A percentile compares a stretch with the other conserved stretches of the same genome.
These are phyloP conservation scores for Rhododendron ovatum DNA, from an alignment of 148 eudicot species.

Conservation along the genomic window DNA sequence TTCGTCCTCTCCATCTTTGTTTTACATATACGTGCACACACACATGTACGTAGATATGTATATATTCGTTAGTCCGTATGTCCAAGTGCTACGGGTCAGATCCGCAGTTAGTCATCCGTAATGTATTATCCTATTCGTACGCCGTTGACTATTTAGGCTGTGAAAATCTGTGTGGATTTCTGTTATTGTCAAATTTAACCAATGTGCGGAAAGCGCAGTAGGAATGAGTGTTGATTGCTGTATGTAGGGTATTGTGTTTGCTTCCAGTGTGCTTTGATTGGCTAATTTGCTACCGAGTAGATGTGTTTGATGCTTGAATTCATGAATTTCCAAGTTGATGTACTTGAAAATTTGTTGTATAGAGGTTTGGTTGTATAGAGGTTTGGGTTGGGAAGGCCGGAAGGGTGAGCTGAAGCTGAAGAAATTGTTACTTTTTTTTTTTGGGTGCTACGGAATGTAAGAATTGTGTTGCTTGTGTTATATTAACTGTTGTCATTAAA, in stretches of 20 bases:
- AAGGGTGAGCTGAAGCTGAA: not conserved
- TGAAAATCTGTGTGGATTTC: not conserved
- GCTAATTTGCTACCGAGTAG: not conserved
- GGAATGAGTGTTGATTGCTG: not conserved
- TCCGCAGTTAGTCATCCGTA: not conserved
- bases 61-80: not conserved
- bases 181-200: not conserved
- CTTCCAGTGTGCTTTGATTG: not conserved
- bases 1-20: not conserved
- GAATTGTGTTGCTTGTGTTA: not conserved
- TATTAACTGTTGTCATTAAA: no score
- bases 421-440: not conserved
- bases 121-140: not conserved
- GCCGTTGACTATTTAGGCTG: not conserved
- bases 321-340: not conserved
- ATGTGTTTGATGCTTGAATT: not conserved
- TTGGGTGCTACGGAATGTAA: not conserved
- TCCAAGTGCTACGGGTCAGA: not conserved
- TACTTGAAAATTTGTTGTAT: not conserved
- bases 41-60: not conserved
- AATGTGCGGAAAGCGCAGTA: not conserved
- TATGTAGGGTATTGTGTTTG: not conserved
- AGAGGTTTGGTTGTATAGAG: not conserved
- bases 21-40: not conserved
- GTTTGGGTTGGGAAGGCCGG: not conserved